Conservation (phyloP, 2,329 filamentous ascomycete genomes). For the Colletotrichum chrysophilum region DNA sequence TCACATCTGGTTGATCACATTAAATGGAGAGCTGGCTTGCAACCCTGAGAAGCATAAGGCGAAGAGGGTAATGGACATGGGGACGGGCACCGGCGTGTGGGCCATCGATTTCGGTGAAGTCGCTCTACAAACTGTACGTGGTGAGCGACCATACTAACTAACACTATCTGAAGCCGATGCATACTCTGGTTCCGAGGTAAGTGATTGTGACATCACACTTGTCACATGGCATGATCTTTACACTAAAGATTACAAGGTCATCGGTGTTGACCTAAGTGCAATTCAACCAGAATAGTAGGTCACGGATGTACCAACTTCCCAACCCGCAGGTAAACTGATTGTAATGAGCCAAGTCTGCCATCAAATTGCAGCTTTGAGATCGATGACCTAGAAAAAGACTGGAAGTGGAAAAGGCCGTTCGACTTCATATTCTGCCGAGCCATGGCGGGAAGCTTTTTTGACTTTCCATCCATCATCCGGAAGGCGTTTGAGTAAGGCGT, state of each 20-base stretch:
- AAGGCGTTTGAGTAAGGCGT: neutral
- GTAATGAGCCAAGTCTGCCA: slow-evolving; percentile 39
- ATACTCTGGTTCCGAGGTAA: slow-evolving; percentile 33
- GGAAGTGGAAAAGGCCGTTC: slow-evolving; percentile 41
- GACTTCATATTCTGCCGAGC: slow-evolving; percentile 45
- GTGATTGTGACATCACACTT: fast-evolving
- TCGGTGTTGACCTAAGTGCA: slow-evolving; percentile 46
- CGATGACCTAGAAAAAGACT: slow-evolving; percentile 45
- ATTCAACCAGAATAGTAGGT: slow-evolving; percentile 41
- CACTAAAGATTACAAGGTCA: slow-evolving; percentile 25
- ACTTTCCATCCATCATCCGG: slow-evolving; percentile 16
- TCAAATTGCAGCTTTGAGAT: slow-evolving; percentile 54
- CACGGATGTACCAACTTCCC: neutral
- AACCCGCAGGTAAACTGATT: neutral
- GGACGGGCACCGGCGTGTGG: slow-evolving; percentile 53
- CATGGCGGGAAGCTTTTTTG: slow-evolving; percentile 30
- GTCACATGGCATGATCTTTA: too few species aligned
- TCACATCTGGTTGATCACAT: slow-evolving; percentile 35
- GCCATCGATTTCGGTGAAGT: slow-evolving; percentile 45
- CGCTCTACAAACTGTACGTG: too few species aligned
- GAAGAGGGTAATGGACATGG: slow-evolving; percentile 45
- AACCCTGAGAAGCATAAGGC: slow-evolving; percentile 29
- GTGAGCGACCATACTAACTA: neutral
- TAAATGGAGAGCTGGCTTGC: slow-evolving; percentile 32
- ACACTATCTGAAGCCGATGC: slow-evolving; percentile 26